These are phyloP conservation scores for Rhodomyrtus psidioides DNA, from an alignment of 441 rosid species.

Conservation along the genomic window DNA sequence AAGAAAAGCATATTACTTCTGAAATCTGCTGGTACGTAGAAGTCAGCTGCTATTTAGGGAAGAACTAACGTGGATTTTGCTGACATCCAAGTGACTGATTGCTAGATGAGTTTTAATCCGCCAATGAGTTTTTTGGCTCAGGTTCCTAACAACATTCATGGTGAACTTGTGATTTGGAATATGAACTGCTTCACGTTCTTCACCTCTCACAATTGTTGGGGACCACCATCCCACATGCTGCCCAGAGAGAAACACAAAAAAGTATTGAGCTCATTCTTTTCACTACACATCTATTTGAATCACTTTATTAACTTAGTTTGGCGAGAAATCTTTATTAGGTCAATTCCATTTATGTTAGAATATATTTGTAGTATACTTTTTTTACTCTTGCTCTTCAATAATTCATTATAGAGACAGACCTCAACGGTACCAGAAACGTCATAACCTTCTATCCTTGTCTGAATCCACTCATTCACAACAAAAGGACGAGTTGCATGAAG, in stretches of 20 bases:
- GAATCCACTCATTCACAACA: conserved; percentile 86
- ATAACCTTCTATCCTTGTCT: conserved; percentile 86
- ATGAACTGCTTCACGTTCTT: conserved; percentile 96
- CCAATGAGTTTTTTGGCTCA: conserved; percentile 92
- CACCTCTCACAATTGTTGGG: conserved; percentile 87
- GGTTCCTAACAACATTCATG: conserved; percentile 81
- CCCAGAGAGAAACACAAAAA: conserved; percentile 14
- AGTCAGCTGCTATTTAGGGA: conserved; percentile 2
- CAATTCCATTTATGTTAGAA: neutral
- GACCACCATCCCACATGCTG: conserved; percentile 99
- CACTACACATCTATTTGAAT: neutral
- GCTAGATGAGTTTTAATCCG: conserved; percentile 94
- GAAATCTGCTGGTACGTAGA: neutral
- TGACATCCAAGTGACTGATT: conserved; percentile 80
- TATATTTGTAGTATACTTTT: neutral
- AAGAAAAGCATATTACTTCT: neutral
- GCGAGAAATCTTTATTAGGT: neutral
- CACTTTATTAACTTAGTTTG: neutral
- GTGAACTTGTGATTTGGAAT: conserved; percentile 97
- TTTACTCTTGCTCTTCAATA: neutral
- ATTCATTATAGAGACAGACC: conserved; percentile 40
- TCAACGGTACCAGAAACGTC: conserved; percentile 96
- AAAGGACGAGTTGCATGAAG: conserved; percentile 93
- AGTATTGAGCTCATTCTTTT: neutral
- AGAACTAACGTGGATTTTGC: conserved; percentile 68